Evolutionary conservation across 2,329 filamentous ascomycete species (phyloP), one percentile per base, ranked within the genome.

Genomic region (Pseudocercospora crystallina): DNA sequence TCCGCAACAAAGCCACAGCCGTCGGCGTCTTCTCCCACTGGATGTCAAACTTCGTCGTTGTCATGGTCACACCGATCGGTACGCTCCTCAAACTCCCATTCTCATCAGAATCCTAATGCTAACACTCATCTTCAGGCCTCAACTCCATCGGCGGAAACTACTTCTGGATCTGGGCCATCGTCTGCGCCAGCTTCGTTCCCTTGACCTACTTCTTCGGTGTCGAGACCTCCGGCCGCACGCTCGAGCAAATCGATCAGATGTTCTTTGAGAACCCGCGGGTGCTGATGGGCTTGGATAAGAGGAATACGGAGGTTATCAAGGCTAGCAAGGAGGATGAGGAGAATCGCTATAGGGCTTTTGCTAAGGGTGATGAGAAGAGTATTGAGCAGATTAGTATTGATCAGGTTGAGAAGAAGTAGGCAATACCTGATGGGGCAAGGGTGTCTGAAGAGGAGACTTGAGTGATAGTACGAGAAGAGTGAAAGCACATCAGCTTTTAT

Each of bases 131-230:
- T n/a, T n/a, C n/a, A n/a, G 64, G 62, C 20, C 52, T 66, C 33
- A 49, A 59, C 35, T 51, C 46, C 31, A 70, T 66, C 14, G 54
- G 56, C 2, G 81, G 77, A 71, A 74, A 73, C 49, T 82, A 76
- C 43, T 82, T 76, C 69, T 72, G 80, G 43, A 73, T 81, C 58
- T 84, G 79, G 66, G 76, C 77, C 2, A 72, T 75, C 13, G 73
- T 80, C 58, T 81, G 80, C 64, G 77, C 75, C 13, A 60, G 58
- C 1, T 79, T 79, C 51, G 64, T 79, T 0, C 76, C 76, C 0
- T 68, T 73, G 8, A 66, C 75, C 3, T 76, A 76, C 54, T 62
- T 64, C 49, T 66, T 66, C 53, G 62, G 63, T 12, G 64, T 65
- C 5, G 65, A 66, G 59, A 68, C 61, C 8, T 56, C 56, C 10